These are phyloP conservation scores for Kingdonia uniflora DNA, from an alignment of 164 flowering plant genomes.

Conservation along the genomic window DNA sequence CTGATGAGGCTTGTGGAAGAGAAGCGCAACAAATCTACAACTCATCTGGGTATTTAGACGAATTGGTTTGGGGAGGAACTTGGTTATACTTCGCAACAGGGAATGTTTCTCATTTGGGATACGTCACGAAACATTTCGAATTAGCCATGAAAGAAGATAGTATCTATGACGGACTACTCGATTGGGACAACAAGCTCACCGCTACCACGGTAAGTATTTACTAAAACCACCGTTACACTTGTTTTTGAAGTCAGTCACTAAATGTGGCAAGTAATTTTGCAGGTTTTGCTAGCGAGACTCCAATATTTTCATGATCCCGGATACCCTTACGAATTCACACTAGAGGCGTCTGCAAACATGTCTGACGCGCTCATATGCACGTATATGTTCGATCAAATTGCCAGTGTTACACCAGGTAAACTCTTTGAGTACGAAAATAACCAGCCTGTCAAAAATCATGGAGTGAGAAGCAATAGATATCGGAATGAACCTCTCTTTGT, in stretches of 20 bases:
- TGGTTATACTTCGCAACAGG: slow-evolving; percentile 64
- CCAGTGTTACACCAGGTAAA: slow-evolving; percentile 30
- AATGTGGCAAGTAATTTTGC: not conserved
- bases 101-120: slow-evolving; percentile 31
- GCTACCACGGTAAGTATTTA: slow-evolving; percentile 31
- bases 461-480: too few relatives aligned
- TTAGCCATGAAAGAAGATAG: slow-evolving; percentile 18
- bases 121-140: slow-evolving; percentile 21
- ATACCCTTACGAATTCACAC: slow-evolving; percentile 35
- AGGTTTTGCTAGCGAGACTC: slow-evolving; percentile 49
- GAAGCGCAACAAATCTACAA: slow-evolving; percentile 40
- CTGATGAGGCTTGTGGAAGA: slow-evolving; percentile 31
- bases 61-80: slow-evolving; percentile 54
- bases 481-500: too few relatives aligned
- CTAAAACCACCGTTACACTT: too few relatives aligned
- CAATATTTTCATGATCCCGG: slow-evolving; percentile 39
- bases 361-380: slow-evolving; percentile 41
- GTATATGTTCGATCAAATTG: slow-evolving; percentile 26
- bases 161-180: slow-evolving; percentile 28
- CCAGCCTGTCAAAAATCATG: too few relatives aligned
- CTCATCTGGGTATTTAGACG: slow-evolving; percentile 47
- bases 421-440: not conserved
- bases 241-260: too few relatives aligned
- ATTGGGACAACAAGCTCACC: slow-evolving; percentile 58
- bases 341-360: slow-evolving; percentile 21